A percentile compares a stretch with the other conserved stretches of the same genome.
phyloP scores from a whole-genome alignment of 345 rosid genomes.

The Xanthoceras sorbifolium region DNA sequence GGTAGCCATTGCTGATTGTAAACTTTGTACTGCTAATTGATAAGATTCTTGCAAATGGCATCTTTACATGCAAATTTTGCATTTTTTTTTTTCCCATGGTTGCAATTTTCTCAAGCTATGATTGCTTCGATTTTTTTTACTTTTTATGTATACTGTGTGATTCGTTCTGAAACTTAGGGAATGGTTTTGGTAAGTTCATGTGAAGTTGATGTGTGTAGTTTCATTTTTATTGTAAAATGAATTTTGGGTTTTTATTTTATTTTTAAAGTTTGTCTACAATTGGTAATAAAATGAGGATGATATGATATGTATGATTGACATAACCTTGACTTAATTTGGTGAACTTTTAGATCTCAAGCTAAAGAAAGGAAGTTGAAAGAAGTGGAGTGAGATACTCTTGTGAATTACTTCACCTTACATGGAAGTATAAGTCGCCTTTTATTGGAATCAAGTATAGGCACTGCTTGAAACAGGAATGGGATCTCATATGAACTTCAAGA shows the following conservation, averaged over 20 bases:
- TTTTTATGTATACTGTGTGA: not conserved
- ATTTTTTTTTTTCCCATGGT: not conserved
- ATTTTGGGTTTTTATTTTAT: not conserved
- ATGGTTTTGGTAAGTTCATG: not conserved
- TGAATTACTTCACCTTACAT: conserved; percentile 20
- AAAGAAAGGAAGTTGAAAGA: conserved; percentile 23
- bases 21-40: conserved; percentile 14
- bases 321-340: conserved; percentile 18
- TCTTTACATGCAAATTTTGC: not conserved
- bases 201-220: not conserved
- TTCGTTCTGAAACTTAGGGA: conserved; percentile 3
- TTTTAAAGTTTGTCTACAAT: not conserved
- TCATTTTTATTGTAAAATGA: not conserved
- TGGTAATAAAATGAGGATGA: conserved; percentile 1
- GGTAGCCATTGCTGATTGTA: conserved; percentile 17
- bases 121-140: not conserved
- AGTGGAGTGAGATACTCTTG: conserved; percentile 16
- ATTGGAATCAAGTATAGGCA: conserved; percentile 18
- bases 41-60: conserved; percentile 16
- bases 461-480: conserved; percentile 44
- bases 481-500: conserved; percentile 69
- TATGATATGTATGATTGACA: conserved; percentile 20
- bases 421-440: conserved; percentile 18
- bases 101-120: conserved; percentile 8
- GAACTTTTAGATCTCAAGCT: conserved; percentile 21